Evolutionary conservation across 129 eudicot genomes (phyloP), one percentile per base, ranked within the genome.

Genomic region (Smallanthus sonchifolius): DNA sequence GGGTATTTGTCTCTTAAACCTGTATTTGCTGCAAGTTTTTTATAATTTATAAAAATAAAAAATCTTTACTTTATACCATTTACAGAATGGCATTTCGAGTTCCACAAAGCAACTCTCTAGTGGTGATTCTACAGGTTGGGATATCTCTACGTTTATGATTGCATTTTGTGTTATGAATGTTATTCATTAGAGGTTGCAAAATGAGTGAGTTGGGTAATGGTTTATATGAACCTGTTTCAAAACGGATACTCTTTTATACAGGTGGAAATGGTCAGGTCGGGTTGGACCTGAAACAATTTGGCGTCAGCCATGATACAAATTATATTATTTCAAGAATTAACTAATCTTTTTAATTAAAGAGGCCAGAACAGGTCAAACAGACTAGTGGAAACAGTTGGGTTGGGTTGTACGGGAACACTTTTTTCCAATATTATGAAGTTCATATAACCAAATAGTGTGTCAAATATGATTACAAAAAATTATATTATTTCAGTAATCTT

Each of bases 51-150:
- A 9, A 64, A 28, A 54, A 28, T 16, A 5, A 28, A 48, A 43
- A 10, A 16, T 72, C 17, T 52, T 64, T 63, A 59, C 63, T 42
- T 35, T n/a, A 67, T 75, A 2, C 75, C 47, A 61, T 61, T 59
- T 40, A 68, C 87, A 93, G 98, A 91, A 90, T 48, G 68, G 72
- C 65, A 81, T 80, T 75, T 81, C 80, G 13, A 77, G 71, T 65
- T 43, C 80, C 45, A 86, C 81, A 86, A 90, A 83, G 84, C 92
- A 86, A 68, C 67, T 83, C 62, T 78, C 97, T 67, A 59, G 57
- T 24, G 86, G 85, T 14, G 89, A 81, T 67, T 49, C 83, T 74
- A 59, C 85, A 80, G 97, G 97, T 89, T 64, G 16, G 75, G 67
- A 56, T 80, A 71, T 71, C 28, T 67, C 4, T 82, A 40, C 54